Base-by-base conservation (phyloP, 495 filamentous ascomycete species). In the Xylaria longipes region DNA sequence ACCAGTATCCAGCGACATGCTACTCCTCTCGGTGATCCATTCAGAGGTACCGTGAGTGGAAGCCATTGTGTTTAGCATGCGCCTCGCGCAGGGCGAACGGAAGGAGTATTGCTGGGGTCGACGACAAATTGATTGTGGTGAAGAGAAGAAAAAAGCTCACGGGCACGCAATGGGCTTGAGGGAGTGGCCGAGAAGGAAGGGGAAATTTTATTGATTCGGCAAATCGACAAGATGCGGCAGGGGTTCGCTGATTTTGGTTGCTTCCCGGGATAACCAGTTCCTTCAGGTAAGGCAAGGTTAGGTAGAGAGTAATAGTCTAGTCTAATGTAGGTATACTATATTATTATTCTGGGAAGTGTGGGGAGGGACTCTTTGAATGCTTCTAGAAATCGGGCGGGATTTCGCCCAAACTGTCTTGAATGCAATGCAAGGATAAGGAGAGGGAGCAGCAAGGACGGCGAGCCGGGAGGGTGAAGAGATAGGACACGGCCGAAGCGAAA, bases 391-490 rank as follows among this genome's bases (percentile, higher is more conserved):
- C 15, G 63, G 63, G 45, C 63, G 45, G 63, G 63, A 65, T 65
- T 65, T 65, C 45, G n/a, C n/a, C 62, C 31, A 64, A 64, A 39
- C 25, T n/a, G 41, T 5, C 25, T 41, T 5, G 61, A 5, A 50
- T 52, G 48, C 48, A 67, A 56, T 67, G 65, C 65, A 67, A 56
- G 65, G 65, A 50, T 67, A 54, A 67, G 65, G 65, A 67, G 65
- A 67, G 46, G 33, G n/a, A 31, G 25, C 58, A 31, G 25, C 58
- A 46, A 64, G 63, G 43, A 35, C 43, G 63, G 63, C 63, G 43
- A 50, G 25, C 63, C 29, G 63, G 63, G 63, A 66, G 45, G 46
- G 65, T 56, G 46, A 56, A 54, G 46, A 67, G 48, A 50, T 50
- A 50, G 48, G 65, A 56, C 48, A 67, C 31, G 8, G 48, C 45